These are phyloP conservation scores for Achlya hypogyna DNA, from an alignment of 352 stramenopile species.

Conservation along the genomic window DNA sequence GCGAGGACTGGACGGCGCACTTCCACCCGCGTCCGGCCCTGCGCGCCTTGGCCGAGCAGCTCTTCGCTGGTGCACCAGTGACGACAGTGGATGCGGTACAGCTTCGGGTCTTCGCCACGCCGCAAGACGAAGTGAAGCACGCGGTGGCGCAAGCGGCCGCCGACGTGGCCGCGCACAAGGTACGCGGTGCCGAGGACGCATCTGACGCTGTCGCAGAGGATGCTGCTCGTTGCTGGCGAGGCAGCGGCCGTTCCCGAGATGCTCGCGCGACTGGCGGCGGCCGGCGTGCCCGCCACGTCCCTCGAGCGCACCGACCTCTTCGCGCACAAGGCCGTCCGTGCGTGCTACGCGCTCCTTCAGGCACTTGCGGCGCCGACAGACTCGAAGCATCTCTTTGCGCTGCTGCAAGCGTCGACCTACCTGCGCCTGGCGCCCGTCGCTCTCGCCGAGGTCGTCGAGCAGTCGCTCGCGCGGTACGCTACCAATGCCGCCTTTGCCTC, in stretches of 20 bases:
- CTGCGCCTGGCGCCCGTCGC: not conserved
- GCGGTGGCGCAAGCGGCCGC: not conserved
- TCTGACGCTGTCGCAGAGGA: not conserved
- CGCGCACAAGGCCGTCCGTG: not conserved
- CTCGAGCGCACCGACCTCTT: conserved; percentile 4
- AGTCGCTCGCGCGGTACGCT: not conserved
- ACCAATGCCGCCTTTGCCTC: not conserved
- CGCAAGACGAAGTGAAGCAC: too few relatives aligned
- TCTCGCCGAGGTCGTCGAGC: conserved; percentile 8
- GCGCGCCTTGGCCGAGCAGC: too few relatives aligned
- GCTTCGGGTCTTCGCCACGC: too few relatives aligned
- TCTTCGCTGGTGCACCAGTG: too few relatives aligned
- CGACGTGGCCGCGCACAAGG: too few relatives aligned
- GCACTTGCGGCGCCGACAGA: conserved; percentile 5
- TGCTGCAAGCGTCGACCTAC: not conserved
- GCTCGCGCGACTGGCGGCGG: not conserved
- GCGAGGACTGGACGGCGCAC: too few relatives aligned
- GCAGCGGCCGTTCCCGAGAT: not conserved
- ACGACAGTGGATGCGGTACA: too few relatives aligned
- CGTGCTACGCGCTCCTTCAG: not conserved
- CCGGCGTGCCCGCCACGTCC: not conserved
- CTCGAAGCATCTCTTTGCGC: conserved; percentile 10
- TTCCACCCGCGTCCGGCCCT: too few relatives aligned
- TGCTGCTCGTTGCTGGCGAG: not conserved
- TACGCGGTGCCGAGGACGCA: not conserved